A percentile compares a stretch with the other conserved stretches of the same genome.
These are phyloP conservation scores for Chrysochromulina parva DNA, from an alignment of 78 protist species.

Conservation along the genomic window DNA sequence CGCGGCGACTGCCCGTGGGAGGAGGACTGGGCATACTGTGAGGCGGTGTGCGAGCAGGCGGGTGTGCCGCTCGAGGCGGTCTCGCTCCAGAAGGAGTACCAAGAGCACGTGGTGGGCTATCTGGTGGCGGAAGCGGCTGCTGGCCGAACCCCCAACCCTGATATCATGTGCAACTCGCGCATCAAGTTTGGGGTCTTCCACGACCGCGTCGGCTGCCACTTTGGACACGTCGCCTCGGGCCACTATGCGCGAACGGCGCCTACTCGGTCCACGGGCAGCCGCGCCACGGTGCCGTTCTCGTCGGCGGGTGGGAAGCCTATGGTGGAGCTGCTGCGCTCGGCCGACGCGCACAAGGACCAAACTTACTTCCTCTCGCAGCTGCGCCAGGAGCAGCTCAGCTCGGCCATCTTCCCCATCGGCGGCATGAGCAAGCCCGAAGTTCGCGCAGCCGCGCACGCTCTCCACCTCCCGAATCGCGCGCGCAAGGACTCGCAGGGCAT, in stretches of 20 bases:
- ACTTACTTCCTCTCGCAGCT: slow-evolving; percentile 40
- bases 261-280: background rate
- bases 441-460: background rate
- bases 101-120: slow-evolving; percentile 32
- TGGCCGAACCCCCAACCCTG: slow-evolving; percentile 47
- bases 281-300: background rate
- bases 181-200: slow-evolving; percentile 43
- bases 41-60: slow-evolving; percentile 8
- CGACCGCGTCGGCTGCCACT: background rate
- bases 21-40: slow-evolving; percentile 39
- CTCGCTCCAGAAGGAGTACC: slow-evolving; percentile 32
- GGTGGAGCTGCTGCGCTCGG: background rate
- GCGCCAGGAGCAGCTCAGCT: slow-evolving; percentile 2
- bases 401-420: slow-evolving; percentile 20
- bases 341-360: slow-evolving; percentile 40
- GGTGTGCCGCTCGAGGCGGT: slow-evolving; percentile 35
- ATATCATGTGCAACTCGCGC: slow-evolving; percentile 47
- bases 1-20: slow-evolving; percentile 37
- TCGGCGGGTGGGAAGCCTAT: background rate
- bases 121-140: slow-evolving; percentile 10
- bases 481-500: slow-evolving; percentile 50
- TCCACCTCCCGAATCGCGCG: background rate
- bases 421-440: background rate
- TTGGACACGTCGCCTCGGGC: slow-evolving; percentile 16
- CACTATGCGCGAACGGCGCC: slow-evolving; percentile 25